These are phyloP conservation scores for Aspergillus hiratsukae DNA, from an alignment of 2,329 filamentous ascomycete genomes.

Conservation along the genomic window DNA sequence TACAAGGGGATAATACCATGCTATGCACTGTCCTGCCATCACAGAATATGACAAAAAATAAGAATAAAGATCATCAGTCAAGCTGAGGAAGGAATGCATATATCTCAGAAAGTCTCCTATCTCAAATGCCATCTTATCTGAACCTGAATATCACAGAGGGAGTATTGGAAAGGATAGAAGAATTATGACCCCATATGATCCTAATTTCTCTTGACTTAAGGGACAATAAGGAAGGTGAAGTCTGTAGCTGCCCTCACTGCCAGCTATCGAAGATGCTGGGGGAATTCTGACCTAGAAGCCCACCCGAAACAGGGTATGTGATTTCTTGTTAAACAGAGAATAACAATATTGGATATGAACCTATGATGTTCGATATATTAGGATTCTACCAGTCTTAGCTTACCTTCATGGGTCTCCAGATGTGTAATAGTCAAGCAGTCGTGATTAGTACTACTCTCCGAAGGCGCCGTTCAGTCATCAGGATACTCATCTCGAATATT, in stretches of 20 bases:
- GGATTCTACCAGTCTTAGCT: background rate
- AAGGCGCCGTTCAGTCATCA: conserved; percentile 57
- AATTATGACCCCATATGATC: background rate
- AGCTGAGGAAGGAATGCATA: background rate
- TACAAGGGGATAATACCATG: no score
- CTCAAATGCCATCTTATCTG: background rate
- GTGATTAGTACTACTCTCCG: background rate
- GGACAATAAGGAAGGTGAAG: background rate
- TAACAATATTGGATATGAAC: background rate
- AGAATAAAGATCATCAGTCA: background rate
- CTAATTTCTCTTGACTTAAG: background rate
- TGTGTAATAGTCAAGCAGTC: background rate
- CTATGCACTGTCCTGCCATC: no score
- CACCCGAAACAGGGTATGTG: background rate
- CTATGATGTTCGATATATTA: background rate
- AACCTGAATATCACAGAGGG: background rate
- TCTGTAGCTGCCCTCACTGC: background rate
- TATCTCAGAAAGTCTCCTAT: no score
- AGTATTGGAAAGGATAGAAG: background rate
- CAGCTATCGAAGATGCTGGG: background rate
- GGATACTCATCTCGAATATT: conserved; percentile 81
- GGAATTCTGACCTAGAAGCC: background rate
- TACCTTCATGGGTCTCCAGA: background rate
- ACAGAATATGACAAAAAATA: background rate
- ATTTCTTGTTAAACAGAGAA: background rate